These are phyloP conservation scores for Nadsonia starkeyi-henricii DNA, from an alignment of 1,139 yeast genomes.

Conservation along the genomic window DNA sequence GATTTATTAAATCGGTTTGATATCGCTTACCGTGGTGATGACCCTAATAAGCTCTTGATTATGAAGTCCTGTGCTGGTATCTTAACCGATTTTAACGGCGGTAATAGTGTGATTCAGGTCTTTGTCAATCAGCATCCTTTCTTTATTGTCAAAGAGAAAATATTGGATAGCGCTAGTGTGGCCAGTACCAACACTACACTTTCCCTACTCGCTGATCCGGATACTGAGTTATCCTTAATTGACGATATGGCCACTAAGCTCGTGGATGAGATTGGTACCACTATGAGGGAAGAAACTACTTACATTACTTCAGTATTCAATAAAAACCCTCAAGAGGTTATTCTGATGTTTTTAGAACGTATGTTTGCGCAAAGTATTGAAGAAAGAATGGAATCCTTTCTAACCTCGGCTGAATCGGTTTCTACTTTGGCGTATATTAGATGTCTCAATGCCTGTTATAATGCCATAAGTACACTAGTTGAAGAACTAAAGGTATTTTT, in stretches of 20 bases:
- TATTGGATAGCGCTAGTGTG: constrained; percentile 23
- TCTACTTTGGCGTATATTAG: constrained; percentile 69
- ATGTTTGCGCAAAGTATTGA: constrained; percentile 64
- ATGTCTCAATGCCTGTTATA: constrained; percentile 52
- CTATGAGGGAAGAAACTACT: constrained; percentile 56
- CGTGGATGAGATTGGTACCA: constrained; percentile 30
- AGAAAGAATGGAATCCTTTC: constrained; percentile 46
- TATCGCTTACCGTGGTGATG: constrained; percentile 35
- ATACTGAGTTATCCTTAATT: constrained; percentile 26
- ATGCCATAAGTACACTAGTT: constrained; percentile 47
- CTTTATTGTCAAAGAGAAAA: constrained; percentile 39
- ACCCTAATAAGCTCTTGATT: constrained; percentile 32
- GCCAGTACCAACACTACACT: constrained; percentile 30
- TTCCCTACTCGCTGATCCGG: constrained; percentile 35
- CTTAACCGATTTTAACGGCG: constrained; percentile 74
- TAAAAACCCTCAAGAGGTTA: constrained; percentile 49
- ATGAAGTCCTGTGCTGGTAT: constrained; percentile 72
- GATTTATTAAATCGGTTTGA: constrained; percentile 30
- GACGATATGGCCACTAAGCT: constrained; percentile 28
- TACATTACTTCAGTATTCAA: constrained; percentile 57
- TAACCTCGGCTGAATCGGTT: constrained; percentile 50
- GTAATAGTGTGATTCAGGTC: constrained; percentile 66
- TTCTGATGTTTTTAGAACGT: constrained; percentile 59
- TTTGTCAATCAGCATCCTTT: constrained; percentile 74
- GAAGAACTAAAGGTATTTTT: constrained; percentile 51